These are phyloP conservation scores for Urtica urens DNA, from an alignment of 306 rosid genomes.

Conservation along the genomic window DNA sequence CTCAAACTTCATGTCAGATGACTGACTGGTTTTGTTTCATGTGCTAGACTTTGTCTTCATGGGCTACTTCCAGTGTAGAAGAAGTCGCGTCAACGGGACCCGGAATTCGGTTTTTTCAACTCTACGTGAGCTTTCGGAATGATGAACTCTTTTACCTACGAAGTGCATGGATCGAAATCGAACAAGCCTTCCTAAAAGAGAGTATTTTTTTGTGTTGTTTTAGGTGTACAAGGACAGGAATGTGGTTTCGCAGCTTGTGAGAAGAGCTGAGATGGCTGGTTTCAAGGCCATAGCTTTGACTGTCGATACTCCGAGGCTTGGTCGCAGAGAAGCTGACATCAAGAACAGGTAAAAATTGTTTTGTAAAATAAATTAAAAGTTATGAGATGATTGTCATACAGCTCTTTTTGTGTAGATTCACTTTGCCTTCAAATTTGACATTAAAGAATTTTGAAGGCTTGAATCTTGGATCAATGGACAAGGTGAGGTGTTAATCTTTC, in stretches of 20 bases:
- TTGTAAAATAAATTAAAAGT: too few relatives aligned
- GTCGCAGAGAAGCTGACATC: constrained; percentile 96
- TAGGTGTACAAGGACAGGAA: constrained; percentile 85
- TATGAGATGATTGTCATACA: too few relatives aligned
- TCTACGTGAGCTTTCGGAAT: constrained; percentile 56
- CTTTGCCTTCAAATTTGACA: constrained; percentile 72
- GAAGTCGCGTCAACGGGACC: constrained; percentile 99
- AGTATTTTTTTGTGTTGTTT: background rate
- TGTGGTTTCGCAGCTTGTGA: constrained; percentile 86
- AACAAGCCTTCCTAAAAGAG: background rate
- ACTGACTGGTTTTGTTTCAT: too few relatives aligned
- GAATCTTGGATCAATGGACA: constrained; percentile 69
- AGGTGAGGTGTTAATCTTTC: too few relatives aligned
- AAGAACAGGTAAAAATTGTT: constrained; percentile 79
- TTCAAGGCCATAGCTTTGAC: constrained; percentile 97
- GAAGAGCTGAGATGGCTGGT: constrained; percentile 98
- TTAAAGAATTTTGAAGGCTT: constrained; percentile 89
- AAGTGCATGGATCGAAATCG: background rate
- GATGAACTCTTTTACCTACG: too few relatives aligned
- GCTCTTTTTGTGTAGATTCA: constrained; percentile 61
- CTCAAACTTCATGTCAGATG: too few relatives aligned
- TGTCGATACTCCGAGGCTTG: constrained; percentile 89
- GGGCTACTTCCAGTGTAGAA: constrained; percentile 96
- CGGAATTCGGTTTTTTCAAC: constrained; percentile 97
- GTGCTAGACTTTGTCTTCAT: constrained; percentile 83